phyloP scores from a whole-genome alignment of 2,329 filamentous ascomycete species.

The Aspergillus fijiensis region DNA sequence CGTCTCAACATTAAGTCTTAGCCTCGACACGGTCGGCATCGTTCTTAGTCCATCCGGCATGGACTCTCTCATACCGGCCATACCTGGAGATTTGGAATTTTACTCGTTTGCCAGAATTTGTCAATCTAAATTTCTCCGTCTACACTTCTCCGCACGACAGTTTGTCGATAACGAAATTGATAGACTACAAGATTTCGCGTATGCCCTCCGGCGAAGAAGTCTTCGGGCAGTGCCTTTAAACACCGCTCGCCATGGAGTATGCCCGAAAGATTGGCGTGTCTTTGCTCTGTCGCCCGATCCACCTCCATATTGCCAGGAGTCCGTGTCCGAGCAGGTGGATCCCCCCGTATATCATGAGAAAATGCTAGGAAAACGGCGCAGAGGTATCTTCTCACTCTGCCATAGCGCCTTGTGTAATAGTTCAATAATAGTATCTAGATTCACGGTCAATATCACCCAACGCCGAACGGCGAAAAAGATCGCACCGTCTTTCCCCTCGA shows the following conservation, averaged over 20 bases:
- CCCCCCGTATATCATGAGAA: slow-evolving; percentile 19
- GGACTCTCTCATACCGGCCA: slow-evolving; percentile 15
- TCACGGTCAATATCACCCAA: slow-evolving; percentile 12
- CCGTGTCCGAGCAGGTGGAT: slow-evolving; percentile 13
- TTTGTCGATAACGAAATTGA: slow-evolving; percentile 18
- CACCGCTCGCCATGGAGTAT: slow-evolving; percentile 16
- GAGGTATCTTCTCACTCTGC: slow-evolving; percentile 17
- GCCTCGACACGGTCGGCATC: slow-evolving; percentile 13
- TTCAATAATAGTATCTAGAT: slow-evolving; percentile 18
- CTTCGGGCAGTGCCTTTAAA: slow-evolving; percentile 16
- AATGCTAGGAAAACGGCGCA: slow-evolving; percentile 17
- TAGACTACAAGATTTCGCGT: slow-evolving; percentile 14
- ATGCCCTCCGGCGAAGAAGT: slow-evolving; percentile 12
- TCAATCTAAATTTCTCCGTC: slow-evolving; percentile 17
- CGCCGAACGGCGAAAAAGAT: slow-evolving; percentile 16
- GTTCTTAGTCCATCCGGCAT: slow-evolving; percentile 18
- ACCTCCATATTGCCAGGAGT: slow-evolving; percentile 17
- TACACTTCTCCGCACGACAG: slow-evolving; percentile 21
- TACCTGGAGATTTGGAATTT: slow-evolving; percentile 12
- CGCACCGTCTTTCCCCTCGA: slow-evolving; percentile 15
- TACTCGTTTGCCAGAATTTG: slow-evolving; percentile 20
- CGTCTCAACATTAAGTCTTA: slow-evolving; percentile 19
- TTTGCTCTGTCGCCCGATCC: slow-evolving; percentile 18
- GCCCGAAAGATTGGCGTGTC: slow-evolving; percentile 17
- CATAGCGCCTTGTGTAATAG: slow-evolving; percentile 11